Evolutionary conservation across 2,329 filamentous ascomycete genomes (phyloP).

Genomic region (Aspergillus pseudoglaucus): DNA sequence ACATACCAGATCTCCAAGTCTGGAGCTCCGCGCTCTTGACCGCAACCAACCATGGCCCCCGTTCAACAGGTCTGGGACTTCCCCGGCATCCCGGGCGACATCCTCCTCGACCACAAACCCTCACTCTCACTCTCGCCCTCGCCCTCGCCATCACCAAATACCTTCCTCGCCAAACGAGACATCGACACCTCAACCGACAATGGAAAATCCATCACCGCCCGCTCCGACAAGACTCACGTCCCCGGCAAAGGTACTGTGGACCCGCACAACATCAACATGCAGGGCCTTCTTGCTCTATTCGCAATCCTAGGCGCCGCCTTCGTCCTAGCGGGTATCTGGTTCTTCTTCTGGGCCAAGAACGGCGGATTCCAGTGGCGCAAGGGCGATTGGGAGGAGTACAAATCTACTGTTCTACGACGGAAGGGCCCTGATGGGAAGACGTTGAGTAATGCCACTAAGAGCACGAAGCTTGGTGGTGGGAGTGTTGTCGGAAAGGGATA

Average conservation of each 20-base stretch:
- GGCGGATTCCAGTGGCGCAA: constrained; percentile 84
- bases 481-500: constrained; percentile 60
- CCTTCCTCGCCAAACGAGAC: background rate
- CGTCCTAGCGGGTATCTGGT: constrained; percentile 76
- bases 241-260: constrained; percentile 35
- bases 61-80: constrained; percentile 17
- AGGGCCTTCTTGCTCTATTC: constrained; percentile 75
- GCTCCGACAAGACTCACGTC: constrained; percentile 19
- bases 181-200: constrained; percentile 14
- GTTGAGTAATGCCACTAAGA: constrained; percentile 72
- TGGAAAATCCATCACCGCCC: constrained; percentile 22
- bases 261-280: constrained; percentile 41
- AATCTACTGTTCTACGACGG: constrained; percentile 81
- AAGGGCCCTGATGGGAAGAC: constrained; percentile 85
- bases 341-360: constrained; percentile 98
- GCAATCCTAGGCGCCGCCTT: constrained; percentile 73
- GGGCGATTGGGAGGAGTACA: constrained; percentile 97
- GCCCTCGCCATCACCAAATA: background rate
- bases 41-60: constrained; percentile 24
- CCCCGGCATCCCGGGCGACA: constrained; percentile 16
- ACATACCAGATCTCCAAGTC: constrained; percentile 13
- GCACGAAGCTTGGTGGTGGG: constrained; percentile 79
- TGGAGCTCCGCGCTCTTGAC: constrained; percentile 32
- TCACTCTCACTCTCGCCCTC: constrained; percentile 5
- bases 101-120: constrained; percentile 10